These are phyloP conservation scores for Mucor lusitanicus DNA, from an alignment of 371 early-diverging fungal species.

Conservation along the genomic window DNA sequence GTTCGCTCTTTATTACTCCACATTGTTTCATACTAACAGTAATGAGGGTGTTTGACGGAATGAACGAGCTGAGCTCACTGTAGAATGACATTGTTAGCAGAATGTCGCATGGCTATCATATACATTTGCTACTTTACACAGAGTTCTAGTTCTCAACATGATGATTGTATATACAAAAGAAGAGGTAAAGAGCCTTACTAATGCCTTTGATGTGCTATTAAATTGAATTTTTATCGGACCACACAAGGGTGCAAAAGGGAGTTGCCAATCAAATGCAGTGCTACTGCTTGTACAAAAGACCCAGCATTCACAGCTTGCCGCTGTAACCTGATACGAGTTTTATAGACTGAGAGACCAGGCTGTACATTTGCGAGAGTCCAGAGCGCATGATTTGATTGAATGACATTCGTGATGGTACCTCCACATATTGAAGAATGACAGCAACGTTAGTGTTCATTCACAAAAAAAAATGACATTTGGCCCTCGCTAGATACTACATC, in stretches of 20 bases:
- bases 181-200: background rate
- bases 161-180: background rate
- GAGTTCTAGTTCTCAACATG: slow-evolving; percentile 10
- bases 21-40: slow-evolving; percentile 4
- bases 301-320: background rate
- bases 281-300: background rate
- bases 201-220: background rate
- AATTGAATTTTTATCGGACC: slow-evolving; percentile 1
- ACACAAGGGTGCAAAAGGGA: slow-evolving; percentile 1
- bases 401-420: too few relatives aligned
- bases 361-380: too few relatives aligned
- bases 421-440: too few relatives aligned
- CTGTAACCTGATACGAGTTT: background rate
- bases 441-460: too few relatives aligned
- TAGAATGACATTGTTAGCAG: background rate
- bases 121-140: background rate
- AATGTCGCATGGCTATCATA: background rate
- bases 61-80: slow-evolving; percentile 9
- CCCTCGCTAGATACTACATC: too few relatives aligned
- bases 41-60: slow-evolving; percentile 8
- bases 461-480: too few relatives aligned
- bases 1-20: background rate
- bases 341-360: background rate
- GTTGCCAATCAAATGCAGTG: background rate
- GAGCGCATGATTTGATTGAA: too few relatives aligned